phyloP scores from a whole-genome alignment of 148 eudicot genomes.

The Euryodendron excelsum region DNA sequence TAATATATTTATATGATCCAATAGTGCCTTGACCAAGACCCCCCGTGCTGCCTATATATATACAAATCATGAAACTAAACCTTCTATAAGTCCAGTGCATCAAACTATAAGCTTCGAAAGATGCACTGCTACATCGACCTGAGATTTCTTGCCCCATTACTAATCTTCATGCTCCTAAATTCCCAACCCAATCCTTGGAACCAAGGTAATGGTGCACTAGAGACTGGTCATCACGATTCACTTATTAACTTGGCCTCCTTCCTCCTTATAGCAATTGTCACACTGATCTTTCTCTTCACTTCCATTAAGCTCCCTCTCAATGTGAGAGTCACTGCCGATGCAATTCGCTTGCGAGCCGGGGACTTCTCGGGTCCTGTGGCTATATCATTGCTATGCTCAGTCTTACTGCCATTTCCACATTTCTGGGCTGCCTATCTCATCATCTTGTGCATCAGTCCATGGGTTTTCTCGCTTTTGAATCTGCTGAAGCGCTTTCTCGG shows the following conservation, averaged over 20 bases:
- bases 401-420: background rate
- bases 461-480: background rate
- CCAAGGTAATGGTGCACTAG: no score
- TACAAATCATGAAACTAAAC: no score
- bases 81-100: no score
- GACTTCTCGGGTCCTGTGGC: background rate
- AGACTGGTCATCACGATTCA: no score
- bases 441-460: background rate
- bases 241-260: background rate
- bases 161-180: no score
- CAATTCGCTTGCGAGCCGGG: background rate
- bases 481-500: background rate
- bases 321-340: background rate
- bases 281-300: background rate
- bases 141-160: no score
- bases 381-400: background rate
- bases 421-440: background rate
- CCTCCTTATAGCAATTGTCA: background rate
- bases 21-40: no score
- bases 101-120: no score
- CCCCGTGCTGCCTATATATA: no score
- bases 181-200: no score
- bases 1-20: no score
- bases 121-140: no score
- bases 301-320: background rate